Evolutionary conservation across 208 protist species (phyloP), one percentile per base, ranked within the genome.

Genomic region (Crithidia mellificae): DNA sequence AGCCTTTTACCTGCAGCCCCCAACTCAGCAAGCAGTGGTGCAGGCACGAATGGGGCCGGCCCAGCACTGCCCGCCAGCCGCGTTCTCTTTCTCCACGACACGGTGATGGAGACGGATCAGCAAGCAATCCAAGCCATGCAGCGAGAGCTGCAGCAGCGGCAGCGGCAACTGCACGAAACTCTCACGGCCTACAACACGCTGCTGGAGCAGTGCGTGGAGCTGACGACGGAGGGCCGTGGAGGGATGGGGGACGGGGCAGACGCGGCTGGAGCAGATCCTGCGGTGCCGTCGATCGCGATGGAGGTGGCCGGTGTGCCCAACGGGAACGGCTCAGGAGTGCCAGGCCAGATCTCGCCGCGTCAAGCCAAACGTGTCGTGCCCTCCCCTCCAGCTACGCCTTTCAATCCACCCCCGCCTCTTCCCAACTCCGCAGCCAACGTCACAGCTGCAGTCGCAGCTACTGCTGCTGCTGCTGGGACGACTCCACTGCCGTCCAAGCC

Each of bases 91-190:
- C 9, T 59, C 6, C 70, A 66, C 63, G 41, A 63, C 52, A 43
- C 39, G 2, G 63, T 4, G 8, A 50, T 76, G 32, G 63, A 76
- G 52, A 46, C 36, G 24, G 61, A 76, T 39, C 0, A 34, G 34
- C 44, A 64, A 12, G 29, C 54, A 11, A 38, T 76, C 22, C 59
- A 65, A 12, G 34, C 20, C 8, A 58, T 55, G 51, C 62, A 70
- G 49, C 54, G 39, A 3, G 70, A 69, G 39, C 2, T 76, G 63
- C 56, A 55, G 56, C 68, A 55, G 51, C 27, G 34, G 27, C 53
- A 75, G 58, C 41, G 65, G 25, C 68, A 58, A 41, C 57, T 70
- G 20, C 53, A 47, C 25, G 67, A 80, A 32, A 34, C 55, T 6
- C 64, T 70, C 15, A 20, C 36, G 14, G 17, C 43, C 25, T 71